Conservation (phyloP, 176 grass and related monocot species). For the Phoenix roebelenii region DNA sequence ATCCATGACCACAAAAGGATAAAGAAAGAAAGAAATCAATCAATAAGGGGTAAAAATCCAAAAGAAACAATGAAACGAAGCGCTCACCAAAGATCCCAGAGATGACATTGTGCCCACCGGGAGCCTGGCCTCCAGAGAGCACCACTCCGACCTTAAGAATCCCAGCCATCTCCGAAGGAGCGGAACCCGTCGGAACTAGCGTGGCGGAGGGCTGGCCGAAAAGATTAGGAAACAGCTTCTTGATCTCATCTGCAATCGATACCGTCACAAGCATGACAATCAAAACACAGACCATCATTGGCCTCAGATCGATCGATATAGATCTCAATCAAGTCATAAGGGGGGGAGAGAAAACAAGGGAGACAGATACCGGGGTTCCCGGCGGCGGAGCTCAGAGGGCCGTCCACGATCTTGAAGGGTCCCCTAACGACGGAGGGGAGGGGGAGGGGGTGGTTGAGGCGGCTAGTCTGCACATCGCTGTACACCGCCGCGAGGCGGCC, state of each 20-base stretch:
- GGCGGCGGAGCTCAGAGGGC: slow-evolving; percentile 67
- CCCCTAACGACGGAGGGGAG: slow-evolving; percentile 77
- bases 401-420: slow-evolving; percentile 45
- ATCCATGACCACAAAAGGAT: not conserved
- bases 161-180: slow-evolving; percentile 4
- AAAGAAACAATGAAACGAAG: not conserved
- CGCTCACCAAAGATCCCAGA: slow-evolving; percentile 82
- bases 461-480: slow-evolving; percentile 92
- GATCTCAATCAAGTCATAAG: not conserved
- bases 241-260: slow-evolving; percentile 63
- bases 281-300: too few species aligned
- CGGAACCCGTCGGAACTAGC: slow-evolving; percentile 43
- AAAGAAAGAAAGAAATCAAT: too few species aligned
- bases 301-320: too few species aligned
- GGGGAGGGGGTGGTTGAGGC: slow-evolving; percentile 68
- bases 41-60: not conserved
- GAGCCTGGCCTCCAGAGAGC: slow-evolving; percentile 89
- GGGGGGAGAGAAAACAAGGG: not conserved
- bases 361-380: slow-evolving; percentile 52
- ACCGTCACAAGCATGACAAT: not conserved
- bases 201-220: slow-evolving; percentile 72
- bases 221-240: slow-evolving; percentile 77
- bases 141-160: slow-evolving; percentile 82
- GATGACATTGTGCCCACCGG: slow-evolving; percentile 97
- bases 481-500: slow-evolving; percentile 68